A percentile compares a stretch with the other conserved stretches of the same genome.
These are phyloP conservation scores for Rhizopus arrhizus DNA, from an alignment of 371 early-diverging fungal species.

Conservation along the genomic window DNA sequence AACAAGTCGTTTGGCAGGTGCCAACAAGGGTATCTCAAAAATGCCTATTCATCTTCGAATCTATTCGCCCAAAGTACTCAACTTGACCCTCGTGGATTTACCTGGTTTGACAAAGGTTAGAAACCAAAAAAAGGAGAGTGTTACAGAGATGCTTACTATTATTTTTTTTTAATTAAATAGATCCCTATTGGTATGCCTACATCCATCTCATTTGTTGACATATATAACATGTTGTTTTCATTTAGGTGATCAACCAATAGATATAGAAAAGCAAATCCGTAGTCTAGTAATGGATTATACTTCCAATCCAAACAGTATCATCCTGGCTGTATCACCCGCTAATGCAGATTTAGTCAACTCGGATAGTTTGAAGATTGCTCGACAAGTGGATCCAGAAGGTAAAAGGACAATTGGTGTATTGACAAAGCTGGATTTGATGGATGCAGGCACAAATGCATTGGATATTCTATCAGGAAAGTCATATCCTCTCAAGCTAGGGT, in stretches of 20 bases:
- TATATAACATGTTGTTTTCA: slow-evolving; percentile 12
- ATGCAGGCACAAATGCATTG: slow-evolving; percentile 88
- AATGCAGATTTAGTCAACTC: slow-evolving; percentile 93
- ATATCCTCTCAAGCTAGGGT: slow-evolving; percentile 86
- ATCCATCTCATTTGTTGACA: background rate
- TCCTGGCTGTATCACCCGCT: slow-evolving; percentile 93
- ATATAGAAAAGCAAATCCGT: slow-evolving; percentile 89
- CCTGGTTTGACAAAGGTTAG: slow-evolving; percentile 90
- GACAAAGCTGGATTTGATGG: slow-evolving; percentile 96
- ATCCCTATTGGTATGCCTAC: slow-evolving; percentile 44
- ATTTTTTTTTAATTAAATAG: slow-evolving; percentile 16
- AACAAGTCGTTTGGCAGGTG: slow-evolving; percentile 83
- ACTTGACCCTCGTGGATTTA: slow-evolving; percentile 90
- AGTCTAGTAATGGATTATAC: slow-evolving; percentile 85
- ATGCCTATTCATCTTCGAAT: slow-evolving; percentile 90
- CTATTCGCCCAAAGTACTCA: slow-evolving; percentile 83
- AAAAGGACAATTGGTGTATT: slow-evolving; percentile 90
- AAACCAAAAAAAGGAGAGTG: background rate
- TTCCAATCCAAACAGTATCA: slow-evolving; percentile 86
- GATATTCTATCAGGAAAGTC: slow-evolving; percentile 85
- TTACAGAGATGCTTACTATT: background rate
- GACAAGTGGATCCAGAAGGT: slow-evolving; percentile 89
- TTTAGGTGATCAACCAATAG: slow-evolving; percentile 83
- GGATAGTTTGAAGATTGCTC: slow-evolving; percentile 90
- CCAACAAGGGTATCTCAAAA: slow-evolving; percentile 85